phyloP scores from a whole-genome alignment of 164 flowering plant genomes.

The Annona cherimola region DNA sequence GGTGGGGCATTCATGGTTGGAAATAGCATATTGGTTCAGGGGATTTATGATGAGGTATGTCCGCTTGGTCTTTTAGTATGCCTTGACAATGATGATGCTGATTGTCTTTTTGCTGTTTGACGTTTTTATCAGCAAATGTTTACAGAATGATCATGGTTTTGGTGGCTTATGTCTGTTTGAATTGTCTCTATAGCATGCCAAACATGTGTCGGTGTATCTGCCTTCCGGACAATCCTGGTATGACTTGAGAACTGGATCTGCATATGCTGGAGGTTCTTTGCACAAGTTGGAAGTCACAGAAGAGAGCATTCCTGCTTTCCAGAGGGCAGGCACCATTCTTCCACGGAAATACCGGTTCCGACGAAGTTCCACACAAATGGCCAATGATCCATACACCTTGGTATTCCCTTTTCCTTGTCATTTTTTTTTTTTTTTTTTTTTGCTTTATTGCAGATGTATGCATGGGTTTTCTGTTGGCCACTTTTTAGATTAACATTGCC shows the following conservation, averaged over 20 bases:
- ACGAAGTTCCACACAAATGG: conserved; percentile 95
- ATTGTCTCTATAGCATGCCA: conserved; percentile 47
- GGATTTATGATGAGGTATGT: conserved; percentile 70
- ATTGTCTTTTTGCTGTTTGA: too few species aligned
- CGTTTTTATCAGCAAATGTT: background rate
- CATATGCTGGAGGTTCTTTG: conserved; percentile 61
- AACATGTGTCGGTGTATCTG: conserved; percentile 75
- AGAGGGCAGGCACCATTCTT: conserved; percentile 83
- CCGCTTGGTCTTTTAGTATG: background rate
- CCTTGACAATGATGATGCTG: background rate
- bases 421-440: background rate
- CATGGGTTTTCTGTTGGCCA: too few species aligned
- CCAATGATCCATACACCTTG: conserved; percentile 91
- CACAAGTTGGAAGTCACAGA: conserved; percentile 67
- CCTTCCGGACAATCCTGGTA: conserved; percentile 87
- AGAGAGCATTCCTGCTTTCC: conserved; percentile 84
- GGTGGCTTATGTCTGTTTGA: background rate
- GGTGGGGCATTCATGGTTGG: conserved; percentile 99
- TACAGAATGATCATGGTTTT: background rate
- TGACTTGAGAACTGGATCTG: conserved; percentile 71
- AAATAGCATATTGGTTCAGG: conserved; percentile 81
- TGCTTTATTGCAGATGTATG: too few species aligned
- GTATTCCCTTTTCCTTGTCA: conserved; percentile 38
- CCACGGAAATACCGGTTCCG: conserved; percentile 90
- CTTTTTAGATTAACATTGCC: too few species aligned